Percentiles rank a stretch among this genome's conserved stretches.
phyloP scores from a whole-genome alignment of 2,329 filamentous ascomycete genomes.

The Emergomyces orientalis region DNA sequence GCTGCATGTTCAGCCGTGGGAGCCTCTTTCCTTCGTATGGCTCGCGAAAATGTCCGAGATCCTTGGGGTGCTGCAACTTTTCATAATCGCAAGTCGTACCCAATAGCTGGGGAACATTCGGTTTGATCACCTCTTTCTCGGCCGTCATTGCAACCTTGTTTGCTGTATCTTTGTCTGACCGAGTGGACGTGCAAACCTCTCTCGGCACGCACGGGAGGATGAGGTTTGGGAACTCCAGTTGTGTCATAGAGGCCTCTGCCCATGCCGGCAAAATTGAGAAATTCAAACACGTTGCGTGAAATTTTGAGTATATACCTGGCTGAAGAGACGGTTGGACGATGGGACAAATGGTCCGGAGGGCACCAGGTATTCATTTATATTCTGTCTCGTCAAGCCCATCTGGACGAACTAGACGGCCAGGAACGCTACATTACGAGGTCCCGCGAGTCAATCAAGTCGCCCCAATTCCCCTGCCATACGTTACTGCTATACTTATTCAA shows the following conservation, averaged over 20 bases:
- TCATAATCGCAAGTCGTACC: background rate
- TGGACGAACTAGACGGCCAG: background rate
- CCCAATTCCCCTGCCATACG: background rate
- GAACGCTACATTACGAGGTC: background rate
- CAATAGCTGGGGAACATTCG: background rate
- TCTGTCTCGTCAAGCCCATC: no score
- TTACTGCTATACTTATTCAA: constrained; percentile 2
- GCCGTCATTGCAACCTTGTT: background rate
- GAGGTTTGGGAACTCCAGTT: background rate
- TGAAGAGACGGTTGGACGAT: background rate
- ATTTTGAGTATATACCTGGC: background rate
- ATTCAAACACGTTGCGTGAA: background rate
- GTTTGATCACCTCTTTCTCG: background rate
- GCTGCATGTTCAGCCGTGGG: background rate
- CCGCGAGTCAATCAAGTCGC: background rate
- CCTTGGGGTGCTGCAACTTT: background rate
- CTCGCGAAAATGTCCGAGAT: background rate
- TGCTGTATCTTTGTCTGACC: background rate
- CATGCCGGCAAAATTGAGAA: background rate
- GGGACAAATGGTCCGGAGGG: background rate
- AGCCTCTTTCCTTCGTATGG: background rate
- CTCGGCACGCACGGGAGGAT: background rate
- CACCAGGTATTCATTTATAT: background rate
- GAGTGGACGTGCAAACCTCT: background rate
- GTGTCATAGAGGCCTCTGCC: background rate